Evolutionary conservation across 345 rosid genomes (phyloP), one percentile per base, ranked within the genome.

Genomic region (Eucalyptus sideroxylon): DNA sequence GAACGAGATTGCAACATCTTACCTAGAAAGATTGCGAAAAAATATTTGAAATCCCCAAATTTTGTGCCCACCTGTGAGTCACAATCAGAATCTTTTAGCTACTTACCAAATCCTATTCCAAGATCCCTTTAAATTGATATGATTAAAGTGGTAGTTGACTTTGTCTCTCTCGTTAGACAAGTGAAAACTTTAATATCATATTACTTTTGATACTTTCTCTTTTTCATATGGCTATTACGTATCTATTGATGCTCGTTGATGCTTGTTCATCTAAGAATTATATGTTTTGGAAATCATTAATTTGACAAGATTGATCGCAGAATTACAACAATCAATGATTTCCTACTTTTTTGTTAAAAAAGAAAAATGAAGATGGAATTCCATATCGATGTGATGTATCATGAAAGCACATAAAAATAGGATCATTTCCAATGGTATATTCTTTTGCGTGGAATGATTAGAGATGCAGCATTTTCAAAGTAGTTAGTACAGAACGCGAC

Each of bases 141-240:
- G 11, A 65, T 65, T 0, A 0, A 53, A 53, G 59, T 8, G 5
- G 1, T 21, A 53, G 0, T 53, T 53, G 26, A 21, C 2, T 53
- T 53, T 62, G 5, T 30, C 9, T 30, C 0, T 62, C 9, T 30
- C 0, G 0, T 30, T 62, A 30, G 81, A 16, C 2, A 2, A 69
- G 1, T 9, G 13, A 69, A 16, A 69, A 34, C 14, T 69, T 15
- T 34, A 9, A 69, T 69, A 69, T 1, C 12, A 8, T 69, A 17
- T 31, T 17, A 53, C 4, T 16, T 31, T 10, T 34, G 4, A 6
- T 69, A 37, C 7, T 34, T 67, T 8, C 42, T 16, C 12, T 31
- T 31, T 72, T 72, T 11, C 4, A 9, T 2, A 11, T 17, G 5
- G 8, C 26, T 34, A 72, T 19, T 37, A 72, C 5, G 4, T 72